These are phyloP conservation scores for Sarcomyxa edulis DNA, from an alignment of 768 basidiomycete genomes.

Conservation along the genomic window DNA sequence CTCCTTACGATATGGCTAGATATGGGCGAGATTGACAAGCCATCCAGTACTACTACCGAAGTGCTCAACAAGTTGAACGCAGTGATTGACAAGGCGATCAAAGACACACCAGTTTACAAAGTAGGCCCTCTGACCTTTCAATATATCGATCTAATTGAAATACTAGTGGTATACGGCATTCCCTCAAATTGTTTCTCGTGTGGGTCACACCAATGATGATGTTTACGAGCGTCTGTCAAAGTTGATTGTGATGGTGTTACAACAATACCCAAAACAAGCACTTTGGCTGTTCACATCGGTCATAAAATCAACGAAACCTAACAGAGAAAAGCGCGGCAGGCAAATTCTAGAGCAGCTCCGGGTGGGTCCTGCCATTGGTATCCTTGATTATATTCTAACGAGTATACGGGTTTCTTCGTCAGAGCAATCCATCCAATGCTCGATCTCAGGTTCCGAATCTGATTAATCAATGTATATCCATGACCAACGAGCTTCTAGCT, in stretches of 20 bases:
- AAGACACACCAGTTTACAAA: constrained; percentile 73
- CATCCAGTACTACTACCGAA: constrained; percentile 25
- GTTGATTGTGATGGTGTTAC: constrained; percentile 72
- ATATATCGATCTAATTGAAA: constrained; percentile 4
- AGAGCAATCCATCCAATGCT: constrained; percentile 44
- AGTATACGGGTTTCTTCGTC: neutral
- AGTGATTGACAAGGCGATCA: constrained; percentile 48
- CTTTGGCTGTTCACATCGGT: constrained; percentile 92
- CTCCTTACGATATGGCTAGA: constrained; percentile 94
- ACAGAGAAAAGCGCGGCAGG: constrained; percentile 56
- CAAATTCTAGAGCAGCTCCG: constrained; percentile 52
- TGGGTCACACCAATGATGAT: constrained; percentile 64
- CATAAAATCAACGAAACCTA: constrained; percentile 71
- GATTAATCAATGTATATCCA: constrained; percentile 47
- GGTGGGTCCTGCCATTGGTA: constrained; percentile 29
- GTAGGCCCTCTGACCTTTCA: constrained; percentile 27
- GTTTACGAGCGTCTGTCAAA: constrained; percentile 56
- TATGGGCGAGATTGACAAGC: constrained; percentile 56
- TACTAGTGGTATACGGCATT: constrained; percentile 91
- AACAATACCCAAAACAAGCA: constrained; percentile 82
- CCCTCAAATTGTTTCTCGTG: constrained; percentile 93
- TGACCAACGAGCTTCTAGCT: constrained; percentile 66
- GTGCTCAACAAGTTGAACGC: constrained; percentile 53
- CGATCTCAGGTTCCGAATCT: constrained; percentile 38
- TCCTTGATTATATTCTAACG: neutral